Conservation (phyloP, 2,329 filamentous ascomycete species). For the Neoascochyta sp. region DNA sequence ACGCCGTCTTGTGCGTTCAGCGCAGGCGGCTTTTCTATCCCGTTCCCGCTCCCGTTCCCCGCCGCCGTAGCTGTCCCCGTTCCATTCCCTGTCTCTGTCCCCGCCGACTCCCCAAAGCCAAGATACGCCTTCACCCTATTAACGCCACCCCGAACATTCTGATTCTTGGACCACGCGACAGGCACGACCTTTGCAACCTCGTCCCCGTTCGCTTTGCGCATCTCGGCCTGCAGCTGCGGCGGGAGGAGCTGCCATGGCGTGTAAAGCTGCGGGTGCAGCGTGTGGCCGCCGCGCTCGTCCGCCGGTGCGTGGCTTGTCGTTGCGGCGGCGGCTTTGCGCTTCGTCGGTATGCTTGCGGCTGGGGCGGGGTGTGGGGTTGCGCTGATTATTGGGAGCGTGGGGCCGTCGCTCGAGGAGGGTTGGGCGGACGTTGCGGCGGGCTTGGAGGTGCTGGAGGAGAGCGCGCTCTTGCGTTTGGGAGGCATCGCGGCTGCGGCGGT, state of each 20-base stretch:
- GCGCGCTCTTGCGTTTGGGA: slow-evolving; percentile 19
- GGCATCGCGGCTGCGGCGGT: slow-evolving; percentile 7
- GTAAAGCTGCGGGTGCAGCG: slow-evolving; percentile 15
- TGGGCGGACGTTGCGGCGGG: slow-evolving; percentile 4
- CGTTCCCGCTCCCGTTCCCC: too few relatives aligned
- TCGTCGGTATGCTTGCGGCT: not conserved
- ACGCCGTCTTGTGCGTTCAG: slow-evolving; percentile 2
- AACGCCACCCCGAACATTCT: slow-evolving; percentile 18
- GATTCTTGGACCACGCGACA: slow-evolving; percentile 18
- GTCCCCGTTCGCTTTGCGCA: not conserved
- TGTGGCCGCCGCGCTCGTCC: slow-evolving; percentile 1
- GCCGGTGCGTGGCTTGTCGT: slow-evolving; percentile 1
- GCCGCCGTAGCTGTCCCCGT: too few relatives aligned
- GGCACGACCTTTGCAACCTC: slow-evolving; percentile 6
- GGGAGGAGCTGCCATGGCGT: slow-evolving; percentile 18
- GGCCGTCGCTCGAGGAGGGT: slow-evolving; percentile 19
- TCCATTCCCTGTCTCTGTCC: not conserved
- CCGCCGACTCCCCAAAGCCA: not conserved
- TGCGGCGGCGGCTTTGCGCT: not conserved
- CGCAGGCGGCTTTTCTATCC: too few relatives aligned
- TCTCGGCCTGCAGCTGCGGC: not conserved
- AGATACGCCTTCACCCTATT: slow-evolving; percentile 12
- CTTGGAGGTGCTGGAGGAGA: slow-evolving; percentile 9
- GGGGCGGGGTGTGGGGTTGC: not conserved
- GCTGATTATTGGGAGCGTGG: slow-evolving; percentile 16